Base-by-base conservation (phyloP, 1,284 basidiomycete genomes). In the Hypsizygus ulmarius region DNA sequence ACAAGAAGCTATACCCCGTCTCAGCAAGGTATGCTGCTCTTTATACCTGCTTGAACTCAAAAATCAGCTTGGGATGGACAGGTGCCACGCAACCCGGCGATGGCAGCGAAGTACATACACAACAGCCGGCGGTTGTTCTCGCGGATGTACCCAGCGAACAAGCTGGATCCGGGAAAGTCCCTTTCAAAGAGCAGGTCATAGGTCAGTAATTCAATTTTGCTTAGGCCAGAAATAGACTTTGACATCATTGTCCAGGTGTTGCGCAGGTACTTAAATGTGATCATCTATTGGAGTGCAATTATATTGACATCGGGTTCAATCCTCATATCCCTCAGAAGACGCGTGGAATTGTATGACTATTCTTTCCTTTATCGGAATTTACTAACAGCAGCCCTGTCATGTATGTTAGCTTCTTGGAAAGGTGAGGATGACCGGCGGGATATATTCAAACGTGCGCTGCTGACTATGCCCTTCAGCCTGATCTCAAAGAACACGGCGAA, bases 131-230 rank as follows among this genome's bases (percentile, higher is more conserved):
- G 3, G 25, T 29, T 8, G 39, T 41, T 14, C 19, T 44, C 42
- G 53, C 57, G 3, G 60, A 60, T 7, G 25, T 59, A 8, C 58
- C 60, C 19, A 39, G 35, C 18, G 43, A 48, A 8, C 32, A 30
- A 7, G 18, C 38, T n/a, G 38, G 33, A 5, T 50, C 51, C 18
- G 55, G 42, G 11, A 56, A 64, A 27, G 66, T 71, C 18, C 66
- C 75, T 12, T 79, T 78, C 61, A 78, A 75, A 57, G 75, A 78
- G 49, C 66, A 65, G 51, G 71, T 77, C 4, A 69, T 74, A 39
- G 75, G 76, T 75, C 46, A 37, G 68, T 11, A 15, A 25, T 6
- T 50, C 40, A 19, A 4, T 10, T n/a, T 3, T 38, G n/a, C 32
- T 28, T 15, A 8, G 19, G 10, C 21, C 18, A 9, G 39, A 11